A percentile compares a stretch with the other conserved stretches of the same genome.
Evolutionary conservation across 257 asterid species (phyloP).

Genomic region (Parsonsia alboflavescens): DNA sequence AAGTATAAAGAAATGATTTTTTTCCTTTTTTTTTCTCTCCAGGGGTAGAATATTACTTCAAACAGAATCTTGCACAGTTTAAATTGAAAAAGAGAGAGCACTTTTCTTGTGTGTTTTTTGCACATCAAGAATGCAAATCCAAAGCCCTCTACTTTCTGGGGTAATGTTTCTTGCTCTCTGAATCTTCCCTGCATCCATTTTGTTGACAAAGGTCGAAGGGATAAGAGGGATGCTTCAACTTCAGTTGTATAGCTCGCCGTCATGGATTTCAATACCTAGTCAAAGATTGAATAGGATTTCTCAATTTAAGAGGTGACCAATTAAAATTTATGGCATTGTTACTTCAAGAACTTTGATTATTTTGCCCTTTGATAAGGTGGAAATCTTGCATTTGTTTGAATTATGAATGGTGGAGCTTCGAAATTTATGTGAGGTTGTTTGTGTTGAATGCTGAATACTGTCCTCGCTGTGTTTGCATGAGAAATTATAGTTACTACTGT

Average conservation of each 20-base stretch:
- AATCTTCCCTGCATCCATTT: not conserved
- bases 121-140: not conserved
- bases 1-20: not conserved
- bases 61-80: not conserved
- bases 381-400: not conserved
- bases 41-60: not conserved
- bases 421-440: not conserved
- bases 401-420: not conserved
- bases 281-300: constrained; percentile 31
- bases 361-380: not conserved
- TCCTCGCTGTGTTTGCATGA: not conserved
- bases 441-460: not conserved
- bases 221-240: constrained; percentile 31
- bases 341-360: constrained; percentile 20
- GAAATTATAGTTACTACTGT: not conserved
- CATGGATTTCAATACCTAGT: constrained; percentile 40
- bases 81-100: constrained; percentile 1
- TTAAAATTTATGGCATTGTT: not conserved
- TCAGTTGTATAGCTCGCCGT: constrained; percentile 50
- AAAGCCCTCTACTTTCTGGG: not conserved
- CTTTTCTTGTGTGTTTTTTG: not conserved
- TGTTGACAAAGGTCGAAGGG: constrained; percentile 15
- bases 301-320: constrained; percentile 44
- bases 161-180: not conserved
- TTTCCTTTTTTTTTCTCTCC: not conserved